Conservation (phyloP, 495 filamentous ascomycete genomes). For the Aspergillus coremiiformis region DNA sequence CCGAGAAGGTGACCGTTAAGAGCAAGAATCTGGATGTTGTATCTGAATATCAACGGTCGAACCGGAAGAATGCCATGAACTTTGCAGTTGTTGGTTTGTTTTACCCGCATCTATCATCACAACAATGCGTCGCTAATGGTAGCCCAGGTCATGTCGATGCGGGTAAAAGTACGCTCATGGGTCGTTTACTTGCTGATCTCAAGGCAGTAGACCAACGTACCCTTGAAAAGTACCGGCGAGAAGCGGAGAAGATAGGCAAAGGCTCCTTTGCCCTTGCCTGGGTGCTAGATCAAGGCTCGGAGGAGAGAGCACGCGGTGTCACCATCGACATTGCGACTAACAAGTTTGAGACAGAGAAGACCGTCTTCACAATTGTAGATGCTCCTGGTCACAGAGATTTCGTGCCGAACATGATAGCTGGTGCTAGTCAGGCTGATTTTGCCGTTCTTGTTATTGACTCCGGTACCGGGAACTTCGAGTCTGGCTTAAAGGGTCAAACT, state of each 20-base stretch:
- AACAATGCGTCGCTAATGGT: constrained; percentile 8
- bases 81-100: constrained; percentile 88
- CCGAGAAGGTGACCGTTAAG: constrained; percentile 63
- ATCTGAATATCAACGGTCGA: constrained; percentile 67
- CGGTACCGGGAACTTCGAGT: constrained; percentile 80
- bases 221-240: constrained; percentile 76
- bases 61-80: constrained; percentile 73
- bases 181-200: constrained; percentile 81
- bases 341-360: constrained; percentile 80
- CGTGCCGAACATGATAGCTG: constrained; percentile 98
- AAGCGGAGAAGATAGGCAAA: constrained; percentile 88
- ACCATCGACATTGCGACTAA: constrained; percentile 96
- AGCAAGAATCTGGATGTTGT: constrained; percentile 84
- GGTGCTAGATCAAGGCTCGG: constrained; percentile 84
- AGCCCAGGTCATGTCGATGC: constrained; percentile 84
- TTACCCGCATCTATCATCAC: background rate
- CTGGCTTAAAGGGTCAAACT: constrained; percentile 87
- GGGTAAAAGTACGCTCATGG: constrained; percentile 97
- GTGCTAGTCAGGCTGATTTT: constrained; percentile 92
- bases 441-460: constrained; percentile 92
- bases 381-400: constrained; percentile 93
- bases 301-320: constrained; percentile 84
- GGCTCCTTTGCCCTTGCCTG: constrained; percentile 93
- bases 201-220: constrained; percentile 81
- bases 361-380: constrained; percentile 88